Evolutionary conservation across 164 flowering plant genomes (phyloP).

Genomic region (Paratinospora sagittata): DNA sequence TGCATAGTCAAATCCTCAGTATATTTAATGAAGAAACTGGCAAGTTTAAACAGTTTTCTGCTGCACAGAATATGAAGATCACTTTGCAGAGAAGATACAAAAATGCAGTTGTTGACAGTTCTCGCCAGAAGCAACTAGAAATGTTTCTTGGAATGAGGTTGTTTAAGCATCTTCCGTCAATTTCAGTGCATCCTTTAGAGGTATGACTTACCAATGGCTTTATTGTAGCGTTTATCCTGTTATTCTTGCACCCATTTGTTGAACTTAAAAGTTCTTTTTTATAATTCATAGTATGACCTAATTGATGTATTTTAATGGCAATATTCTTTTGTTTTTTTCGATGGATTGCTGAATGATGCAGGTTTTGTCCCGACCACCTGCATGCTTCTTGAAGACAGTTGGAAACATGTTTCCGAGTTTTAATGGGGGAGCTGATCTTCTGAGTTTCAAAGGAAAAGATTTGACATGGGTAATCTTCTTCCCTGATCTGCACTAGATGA

Average conservation of each 20-base stretch:
- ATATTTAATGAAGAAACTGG: conserved; percentile 91
- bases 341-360: conserved; percentile 21
- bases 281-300: neutral
- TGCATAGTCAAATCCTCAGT: conserved; percentile 96
- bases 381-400: conserved; percentile 73
- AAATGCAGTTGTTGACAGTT: conserved; percentile 87
- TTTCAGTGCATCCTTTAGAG: conserved; percentile 56
- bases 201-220: conserved; percentile 72
- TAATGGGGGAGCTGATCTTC: conserved; percentile 44
- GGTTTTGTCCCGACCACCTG: conserved; percentile 66
- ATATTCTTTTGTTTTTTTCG: neutral
- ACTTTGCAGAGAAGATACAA: conserved; percentile 90
- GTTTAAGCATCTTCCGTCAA: conserved; percentile 93
- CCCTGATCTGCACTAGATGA: conserved; percentile 6
- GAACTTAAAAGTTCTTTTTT: too few species aligned
- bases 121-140: conserved; percentile 94
- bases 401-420: conserved; percentile 44
- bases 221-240: neutral
- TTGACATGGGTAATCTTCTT: conserved; percentile 59
- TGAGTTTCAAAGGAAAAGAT: conserved; percentile 78
- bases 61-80: conserved; percentile 88
- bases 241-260: neutral
- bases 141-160: conserved; percentile 97
- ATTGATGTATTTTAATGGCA: neutral
- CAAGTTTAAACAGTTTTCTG: conserved; percentile 87